A percentile compares a stretch with the other conserved stretches of the same genome.
These are phyloP conservation scores for Halenospora varia DNA, from an alignment of 495 filamentous ascomycete species.

Conservation along the genomic window DNA sequence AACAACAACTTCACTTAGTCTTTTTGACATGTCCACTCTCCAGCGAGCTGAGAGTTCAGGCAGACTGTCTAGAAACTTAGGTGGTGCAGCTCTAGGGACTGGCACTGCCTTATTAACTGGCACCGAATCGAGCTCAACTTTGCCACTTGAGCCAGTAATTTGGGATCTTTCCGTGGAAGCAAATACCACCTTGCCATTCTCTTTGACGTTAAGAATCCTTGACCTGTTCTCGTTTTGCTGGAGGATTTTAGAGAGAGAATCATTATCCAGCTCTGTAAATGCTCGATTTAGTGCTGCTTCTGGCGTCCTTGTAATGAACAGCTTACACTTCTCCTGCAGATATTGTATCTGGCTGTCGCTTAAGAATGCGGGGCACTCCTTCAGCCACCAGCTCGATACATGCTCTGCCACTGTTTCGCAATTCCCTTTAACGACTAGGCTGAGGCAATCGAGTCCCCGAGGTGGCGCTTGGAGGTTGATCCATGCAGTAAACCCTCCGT, in stretches of 20 bases:
- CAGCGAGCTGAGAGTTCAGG: background rate
- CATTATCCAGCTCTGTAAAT: background rate
- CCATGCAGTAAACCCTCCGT: background rate
- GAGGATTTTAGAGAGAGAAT: constrained; percentile 9
- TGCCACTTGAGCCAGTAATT: background rate
- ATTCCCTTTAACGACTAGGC: constrained; percentile 8
- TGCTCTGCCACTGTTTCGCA: constrained; percentile 4
- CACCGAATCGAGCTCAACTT: background rate
- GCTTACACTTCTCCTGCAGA: constrained; percentile 10
- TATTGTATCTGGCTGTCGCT: constrained; percentile 12
- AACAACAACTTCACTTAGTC: constrained; percentile 8
- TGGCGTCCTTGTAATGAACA: constrained; percentile 3
- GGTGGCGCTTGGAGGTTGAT: constrained; percentile 4
- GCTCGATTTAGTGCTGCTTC: background rate
- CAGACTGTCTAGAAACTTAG: background rate
- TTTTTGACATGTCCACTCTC: constrained; percentile 1
- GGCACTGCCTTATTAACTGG: too few species aligned
- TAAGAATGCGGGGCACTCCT: constrained; percentile 1
- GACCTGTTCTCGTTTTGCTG: constrained; percentile 2
- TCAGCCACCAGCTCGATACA: constrained; percentile 7
- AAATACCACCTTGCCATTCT: background rate
- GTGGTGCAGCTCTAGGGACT: too few species aligned
- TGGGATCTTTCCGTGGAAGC: background rate
- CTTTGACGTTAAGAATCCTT: background rate
- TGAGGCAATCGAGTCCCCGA: constrained; percentile 9